Percentiles rank a stretch among this genome's conserved stretches.
Evolutionary conservation across 495 filamentous ascomycete genomes (phyloP).

Genomic region (Neurospora sp.): DNA sequence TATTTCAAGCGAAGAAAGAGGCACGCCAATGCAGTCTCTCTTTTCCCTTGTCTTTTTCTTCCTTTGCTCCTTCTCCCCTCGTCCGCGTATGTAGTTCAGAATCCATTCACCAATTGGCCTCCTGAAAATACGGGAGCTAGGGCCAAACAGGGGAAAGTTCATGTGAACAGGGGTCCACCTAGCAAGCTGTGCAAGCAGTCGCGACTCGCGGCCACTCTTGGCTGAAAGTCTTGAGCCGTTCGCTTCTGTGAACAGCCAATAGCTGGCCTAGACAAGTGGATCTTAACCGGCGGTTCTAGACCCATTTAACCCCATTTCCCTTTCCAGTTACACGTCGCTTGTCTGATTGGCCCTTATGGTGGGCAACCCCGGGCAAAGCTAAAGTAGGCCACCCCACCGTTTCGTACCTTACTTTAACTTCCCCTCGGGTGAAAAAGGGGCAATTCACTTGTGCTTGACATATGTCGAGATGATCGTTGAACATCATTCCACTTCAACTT

Average conservation of each 20-base stretch:
- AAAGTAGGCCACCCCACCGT: neutral
- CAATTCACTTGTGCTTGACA: neutral
- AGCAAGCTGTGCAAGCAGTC: neutral
- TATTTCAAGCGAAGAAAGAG: neutral
- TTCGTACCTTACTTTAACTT: neutral
- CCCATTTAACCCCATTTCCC: slow-evolving; percentile 1
- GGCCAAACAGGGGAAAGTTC: neutral
- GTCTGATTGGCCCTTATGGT: slow-evolving; percentile 11
- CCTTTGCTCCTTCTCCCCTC: neutral
- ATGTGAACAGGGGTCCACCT: neutral
- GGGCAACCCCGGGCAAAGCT: neutral
- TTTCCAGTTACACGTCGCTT: slow-evolving; percentile 4
- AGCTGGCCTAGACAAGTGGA: neutral
- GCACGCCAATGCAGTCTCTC: neutral
- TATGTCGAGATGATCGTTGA: neutral
- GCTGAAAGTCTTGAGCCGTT: neutral
- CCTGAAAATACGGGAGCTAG: neutral
- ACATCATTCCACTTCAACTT: neutral
- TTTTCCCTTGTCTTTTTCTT: neutral
- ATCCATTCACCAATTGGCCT: neutral
- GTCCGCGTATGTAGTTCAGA: neutral
- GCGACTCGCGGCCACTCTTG: slow-evolving; percentile 4
- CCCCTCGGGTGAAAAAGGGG: neutral
- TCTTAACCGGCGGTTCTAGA: neutral
- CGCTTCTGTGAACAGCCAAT: neutral